Conservation (phyloP, 116 monocot species). For the Papilionanthe hybrid region DNA sequence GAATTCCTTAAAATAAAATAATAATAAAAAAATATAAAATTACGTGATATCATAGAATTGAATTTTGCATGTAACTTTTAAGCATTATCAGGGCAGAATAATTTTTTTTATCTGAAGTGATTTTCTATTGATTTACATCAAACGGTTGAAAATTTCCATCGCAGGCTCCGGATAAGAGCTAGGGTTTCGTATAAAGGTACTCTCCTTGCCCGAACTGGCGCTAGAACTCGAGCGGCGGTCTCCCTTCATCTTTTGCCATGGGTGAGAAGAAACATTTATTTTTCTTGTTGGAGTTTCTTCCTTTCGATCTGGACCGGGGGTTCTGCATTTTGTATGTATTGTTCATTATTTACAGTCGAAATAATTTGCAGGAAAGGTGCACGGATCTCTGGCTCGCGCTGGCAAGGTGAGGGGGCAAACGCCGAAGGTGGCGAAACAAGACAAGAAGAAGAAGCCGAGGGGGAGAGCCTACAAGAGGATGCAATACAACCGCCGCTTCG, state of each 20-base stretch:
- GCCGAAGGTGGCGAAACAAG: slow-evolving; percentile 26
- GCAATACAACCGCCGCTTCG: slow-evolving; percentile 37
- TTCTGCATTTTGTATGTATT: not conserved
- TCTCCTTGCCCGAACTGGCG: not conserved
- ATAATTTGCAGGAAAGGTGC: slow-evolving; percentile 24
- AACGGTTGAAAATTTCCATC: not conserved
- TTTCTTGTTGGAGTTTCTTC: not conserved
- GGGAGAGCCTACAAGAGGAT: slow-evolving; percentile 37
- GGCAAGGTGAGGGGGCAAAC: slow-evolving; percentile 27
- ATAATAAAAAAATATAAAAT: too few species aligned
- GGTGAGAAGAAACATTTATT: not conserved
- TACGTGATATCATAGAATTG: too few species aligned
- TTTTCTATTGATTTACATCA: not conserved
- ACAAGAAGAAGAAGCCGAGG: slow-evolving; percentile 34
- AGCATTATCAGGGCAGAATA: too few species aligned
- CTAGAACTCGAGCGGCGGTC: not conserved
- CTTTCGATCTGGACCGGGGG: not conserved
- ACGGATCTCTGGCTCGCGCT: slow-evolving; percentile 34
- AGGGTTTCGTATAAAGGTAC: not conserved
- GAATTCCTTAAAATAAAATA: too few species aligned
- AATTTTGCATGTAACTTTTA: too few species aligned
- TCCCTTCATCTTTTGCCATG: not conserved
- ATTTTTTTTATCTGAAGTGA: too few species aligned
- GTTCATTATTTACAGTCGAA: not conserved
- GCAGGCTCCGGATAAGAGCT: not conserved